Evolutionary conservation across 495 filamentous ascomycete genomes (phyloP).

Genomic region (Neurospora discreta): DNA sequence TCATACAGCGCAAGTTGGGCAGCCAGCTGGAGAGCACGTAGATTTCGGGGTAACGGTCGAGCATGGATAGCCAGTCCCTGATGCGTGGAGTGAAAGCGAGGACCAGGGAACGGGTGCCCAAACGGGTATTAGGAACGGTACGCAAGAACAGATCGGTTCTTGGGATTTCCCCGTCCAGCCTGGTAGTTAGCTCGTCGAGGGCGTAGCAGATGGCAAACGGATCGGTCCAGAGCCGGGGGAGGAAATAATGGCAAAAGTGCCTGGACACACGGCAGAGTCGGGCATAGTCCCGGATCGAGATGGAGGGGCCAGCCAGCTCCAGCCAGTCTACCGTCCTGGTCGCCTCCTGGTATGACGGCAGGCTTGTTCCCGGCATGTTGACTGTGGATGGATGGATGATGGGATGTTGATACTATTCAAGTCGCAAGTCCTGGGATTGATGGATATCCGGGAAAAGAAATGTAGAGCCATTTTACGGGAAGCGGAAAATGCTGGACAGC

Average conservation of each 20-base stretch:
- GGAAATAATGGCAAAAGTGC: slow-evolving; percentile 32
- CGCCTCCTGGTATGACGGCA: slow-evolving; percentile 35
- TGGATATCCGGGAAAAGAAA: not conserved
- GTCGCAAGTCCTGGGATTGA: not conserved
- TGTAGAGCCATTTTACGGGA: not conserved
- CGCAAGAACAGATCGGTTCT: not conserved
- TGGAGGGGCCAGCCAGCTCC: slow-evolving; percentile 26
- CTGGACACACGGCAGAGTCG: slow-evolving; percentile 31
- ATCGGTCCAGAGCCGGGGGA: slow-evolving; percentile 37
- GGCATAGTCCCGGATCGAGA: slow-evolving; percentile 22
- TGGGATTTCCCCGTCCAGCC: not conserved
- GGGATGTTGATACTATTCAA: not conserved
- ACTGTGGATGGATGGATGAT: not conserved
- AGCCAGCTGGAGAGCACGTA: slow-evolving; percentile 8
- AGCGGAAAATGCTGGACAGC: not conserved
- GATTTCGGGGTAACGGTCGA: not conserved
- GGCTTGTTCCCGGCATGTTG: not conserved
- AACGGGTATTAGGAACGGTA: not conserved
- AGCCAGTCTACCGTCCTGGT: slow-evolving; percentile 32
- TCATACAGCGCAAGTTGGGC: slow-evolving; percentile 25
- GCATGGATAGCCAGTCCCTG: not conserved
- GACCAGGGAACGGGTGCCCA: not conserved
- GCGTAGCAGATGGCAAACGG: slow-evolving; percentile 18
- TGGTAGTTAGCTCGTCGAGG: not conserved
- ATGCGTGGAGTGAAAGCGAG: not conserved